Evolutionary conservation across 805 yeast genomes (phyloP).

Genomic region (Lachancea waltii): DNA sequence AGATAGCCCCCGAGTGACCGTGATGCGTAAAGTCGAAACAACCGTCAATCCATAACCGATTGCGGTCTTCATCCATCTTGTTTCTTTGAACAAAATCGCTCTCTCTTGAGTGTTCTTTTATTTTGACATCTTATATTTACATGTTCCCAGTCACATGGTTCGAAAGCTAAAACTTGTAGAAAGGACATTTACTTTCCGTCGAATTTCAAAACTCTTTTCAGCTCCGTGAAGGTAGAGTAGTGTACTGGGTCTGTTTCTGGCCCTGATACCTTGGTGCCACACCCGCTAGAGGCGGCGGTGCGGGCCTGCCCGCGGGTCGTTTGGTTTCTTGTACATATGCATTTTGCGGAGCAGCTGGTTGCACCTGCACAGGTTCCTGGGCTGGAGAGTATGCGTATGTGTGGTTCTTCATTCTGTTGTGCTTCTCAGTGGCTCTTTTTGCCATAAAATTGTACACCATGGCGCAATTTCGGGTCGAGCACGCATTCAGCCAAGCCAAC

Average conservation of each 20-base stretch:
- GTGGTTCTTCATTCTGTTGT: slow-evolving; percentile 3
- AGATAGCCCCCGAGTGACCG: slow-evolving; percentile 95
- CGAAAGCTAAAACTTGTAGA: too few relatives aligned
- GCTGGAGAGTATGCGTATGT: not conserved
- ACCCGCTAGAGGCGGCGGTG: not conserved
- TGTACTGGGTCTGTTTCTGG: too few relatives aligned
- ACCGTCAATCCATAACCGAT: slow-evolving; percentile 89
- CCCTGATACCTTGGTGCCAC: too few relatives aligned
- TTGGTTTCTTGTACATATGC: not conserved
- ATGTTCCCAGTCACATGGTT: too few relatives aligned
- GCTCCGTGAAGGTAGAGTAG: too few relatives aligned
- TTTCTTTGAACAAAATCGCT: slow-evolving; percentile 1
- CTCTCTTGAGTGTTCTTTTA: too few relatives aligned
- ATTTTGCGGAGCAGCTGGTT: not conserved
- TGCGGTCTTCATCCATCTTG: slow-evolving; percentile 2
- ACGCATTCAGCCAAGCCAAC: slow-evolving; percentile 73
- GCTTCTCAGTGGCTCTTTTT: slow-evolving; percentile 19
- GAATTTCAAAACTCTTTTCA: too few relatives aligned
- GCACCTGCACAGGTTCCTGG: too few relatives aligned
- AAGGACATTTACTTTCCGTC: too few relatives aligned
- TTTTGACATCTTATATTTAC: too few relatives aligned
- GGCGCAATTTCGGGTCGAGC: slow-evolving; percentile 88
- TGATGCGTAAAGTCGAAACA: slow-evolving; percentile 98
- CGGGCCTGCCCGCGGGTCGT: not conserved
- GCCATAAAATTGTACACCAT: slow-evolving; percentile 46